Base-by-base conservation (phyloP, 805 yeast genomes). In the Gaillardinia entomophila region DNA sequence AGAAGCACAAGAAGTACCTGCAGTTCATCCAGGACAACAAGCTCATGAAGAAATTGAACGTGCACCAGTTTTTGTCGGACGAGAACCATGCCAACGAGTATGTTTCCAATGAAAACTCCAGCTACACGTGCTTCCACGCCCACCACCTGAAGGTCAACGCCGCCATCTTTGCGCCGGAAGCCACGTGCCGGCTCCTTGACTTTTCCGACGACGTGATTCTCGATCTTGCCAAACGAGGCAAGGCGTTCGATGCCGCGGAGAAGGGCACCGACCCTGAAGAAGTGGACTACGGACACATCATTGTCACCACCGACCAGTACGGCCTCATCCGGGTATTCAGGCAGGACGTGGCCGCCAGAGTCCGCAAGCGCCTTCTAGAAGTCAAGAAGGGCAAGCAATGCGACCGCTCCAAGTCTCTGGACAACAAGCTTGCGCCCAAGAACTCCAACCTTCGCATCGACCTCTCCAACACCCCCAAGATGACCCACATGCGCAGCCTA, bases 291-390 rank as follows among this genome's bases (percentile, higher is more conserved):
- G 67, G 69, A 4, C 64, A 68, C 46, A 79, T 87, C 27, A 73
- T 87, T 12, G 79, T 88, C 2, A 79, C 92, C 1, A 77, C 90
- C 0, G 97, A 88, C 55, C 74, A 73, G 35, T 57, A 64, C 15
- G 96, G 96, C 0, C 43, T 69, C 2, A 82, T 88, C 19, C 58
- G 92, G 28, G 82, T 88, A 0, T 84, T 83, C 52, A 67, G 97
- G 48, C 81, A 85, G 36, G 97, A 88, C 53, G 68, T 81, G 33
- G 82, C 92, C 0, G 65, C 73, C 32, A 40, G 42, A 13, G 42
- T 53, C 20, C 38, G 72, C 13, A 62, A 59, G 34, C 29, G 34
- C 18, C 31, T 52, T n/a, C 28, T 41, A n/a, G 47, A 40, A 2
- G 12, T 38, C 19, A 26, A 29, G 17, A 41, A 19, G 22, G 6